phyloP scores from a whole-genome alignment of 2,329 filamentous ascomycete genomes.

The Trichophyton benhamiae region DNA sequence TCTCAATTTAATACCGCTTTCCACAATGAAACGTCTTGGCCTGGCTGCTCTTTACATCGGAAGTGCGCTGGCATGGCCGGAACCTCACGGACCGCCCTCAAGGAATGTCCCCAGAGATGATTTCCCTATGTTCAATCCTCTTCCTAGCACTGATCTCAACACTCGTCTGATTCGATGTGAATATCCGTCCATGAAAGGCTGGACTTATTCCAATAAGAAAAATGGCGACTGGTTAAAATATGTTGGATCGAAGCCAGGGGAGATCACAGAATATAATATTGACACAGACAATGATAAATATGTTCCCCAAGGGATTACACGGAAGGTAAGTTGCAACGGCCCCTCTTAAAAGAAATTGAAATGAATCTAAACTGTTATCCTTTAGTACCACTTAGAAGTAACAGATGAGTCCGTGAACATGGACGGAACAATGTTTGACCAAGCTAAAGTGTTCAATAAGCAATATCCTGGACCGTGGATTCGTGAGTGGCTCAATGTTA shows the following conservation, averaged over 20 bases:
- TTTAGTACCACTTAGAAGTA: conserved; percentile 9
- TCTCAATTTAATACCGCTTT: neutral
- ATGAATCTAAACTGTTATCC: neutral
- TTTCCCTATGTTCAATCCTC: conserved; percentile 5
- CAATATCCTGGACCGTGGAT: conserved; percentile 12
- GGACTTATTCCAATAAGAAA: conserved; percentile 8
- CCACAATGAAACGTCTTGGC: neutral
- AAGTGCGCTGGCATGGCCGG: neutral
- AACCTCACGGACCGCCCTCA: neutral
- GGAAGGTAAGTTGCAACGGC: conserved; percentile 4
- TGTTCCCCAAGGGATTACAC: conserved; percentile 9
- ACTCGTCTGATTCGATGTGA: conserved; percentile 9
- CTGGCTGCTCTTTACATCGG: neutral
- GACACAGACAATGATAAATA: conserved; percentile 12
- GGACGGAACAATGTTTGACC: conserved; percentile 8
- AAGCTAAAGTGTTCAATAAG: conserved; percentile 11
- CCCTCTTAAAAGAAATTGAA: neutral
- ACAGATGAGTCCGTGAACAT: conserved; percentile 9
- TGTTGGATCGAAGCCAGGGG: conserved; percentile 2
- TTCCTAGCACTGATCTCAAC: conserved; percentile 7
- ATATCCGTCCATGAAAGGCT: conserved; percentile 11
- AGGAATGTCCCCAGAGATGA: neutral
- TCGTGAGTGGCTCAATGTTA: conserved; percentile 6
- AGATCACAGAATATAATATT: conserved; percentile 7
- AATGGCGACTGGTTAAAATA: conserved; percentile 10